These are phyloP conservation scores for Penicillium waksmanii DNA, from an alignment of 495 filamentous ascomycete genomes.

Conservation along the genomic window DNA sequence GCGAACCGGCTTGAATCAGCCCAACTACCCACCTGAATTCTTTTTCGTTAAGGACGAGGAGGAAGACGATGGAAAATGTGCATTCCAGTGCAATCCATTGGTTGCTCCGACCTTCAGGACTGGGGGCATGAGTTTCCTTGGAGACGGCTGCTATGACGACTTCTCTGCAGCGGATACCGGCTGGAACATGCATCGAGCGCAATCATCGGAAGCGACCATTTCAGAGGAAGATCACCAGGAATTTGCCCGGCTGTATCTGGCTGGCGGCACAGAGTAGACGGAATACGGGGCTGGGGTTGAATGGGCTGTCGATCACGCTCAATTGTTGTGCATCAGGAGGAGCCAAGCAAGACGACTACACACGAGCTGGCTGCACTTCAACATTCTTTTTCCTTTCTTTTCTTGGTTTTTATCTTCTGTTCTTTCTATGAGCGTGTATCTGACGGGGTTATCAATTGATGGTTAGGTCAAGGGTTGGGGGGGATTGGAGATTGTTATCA, in stretches of 20 bases:
- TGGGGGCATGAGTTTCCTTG: constrained; percentile 12
- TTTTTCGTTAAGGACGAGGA: constrained; percentile 37
- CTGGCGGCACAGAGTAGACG: constrained; percentile 29
- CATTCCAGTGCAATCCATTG: constrained; percentile 47
- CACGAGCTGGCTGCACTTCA: not conserved
- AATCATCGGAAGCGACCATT: constrained; percentile 40
- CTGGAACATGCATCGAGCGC: constrained; percentile 16
- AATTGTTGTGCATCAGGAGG: not conserved
- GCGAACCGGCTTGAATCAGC: constrained; percentile 28
- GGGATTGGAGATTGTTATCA: too few relatives aligned
- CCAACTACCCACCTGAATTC: constrained; percentile 35
- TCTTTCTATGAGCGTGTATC: not conserved
- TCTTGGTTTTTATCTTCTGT: not conserved
- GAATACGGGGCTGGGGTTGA: not conserved
- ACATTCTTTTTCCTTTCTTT: not conserved
- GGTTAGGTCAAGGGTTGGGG: too few relatives aligned
- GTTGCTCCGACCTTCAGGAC: constrained; percentile 31
- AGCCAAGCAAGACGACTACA: not conserved
- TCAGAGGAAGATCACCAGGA: constrained; percentile 36
- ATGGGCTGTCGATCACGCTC: not conserved
- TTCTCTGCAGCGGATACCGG: constrained; percentile 10
- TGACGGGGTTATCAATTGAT: not conserved
- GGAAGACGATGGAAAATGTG: constrained; percentile 30
- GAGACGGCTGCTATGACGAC: constrained; percentile 22
- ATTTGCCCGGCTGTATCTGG: constrained; percentile 39